Percentiles rank a stretch among this genome's conserved stretches.
Evolutionary conservation across 805 yeast genomes (phyloP).

Genomic region (Starmerella lactis-condensi): DNA sequence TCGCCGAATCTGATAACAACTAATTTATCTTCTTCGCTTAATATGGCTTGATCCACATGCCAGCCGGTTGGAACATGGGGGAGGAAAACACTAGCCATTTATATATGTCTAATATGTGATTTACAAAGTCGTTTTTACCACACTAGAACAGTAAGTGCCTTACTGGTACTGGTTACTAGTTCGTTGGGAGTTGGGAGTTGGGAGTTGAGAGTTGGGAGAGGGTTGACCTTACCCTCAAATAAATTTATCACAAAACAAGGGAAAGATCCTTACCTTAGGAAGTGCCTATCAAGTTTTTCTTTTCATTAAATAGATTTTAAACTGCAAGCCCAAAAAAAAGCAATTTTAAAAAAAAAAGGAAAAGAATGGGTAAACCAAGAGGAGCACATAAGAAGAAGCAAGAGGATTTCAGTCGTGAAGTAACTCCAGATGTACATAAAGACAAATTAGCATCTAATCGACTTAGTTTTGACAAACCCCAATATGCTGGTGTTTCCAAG

Average conservation of each 20-base stretch:
- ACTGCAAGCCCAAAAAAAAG: too few relatives aligned
- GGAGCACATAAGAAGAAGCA: conserved; percentile 5
- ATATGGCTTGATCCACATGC: conserved; percentile 96
- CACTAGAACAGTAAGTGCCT: too few relatives aligned
- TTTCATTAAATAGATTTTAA: too few relatives aligned
- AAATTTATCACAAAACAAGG: too few relatives aligned
- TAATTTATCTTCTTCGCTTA: conserved; percentile 67
- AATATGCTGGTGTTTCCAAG: conserved; percentile 16
- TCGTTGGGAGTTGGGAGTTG: too few relatives aligned
- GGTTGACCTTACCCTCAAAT: too few relatives aligned
- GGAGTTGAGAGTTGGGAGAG: too few relatives aligned
- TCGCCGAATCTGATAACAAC: conserved; percentile 81
- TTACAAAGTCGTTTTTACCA: conserved; percentile 4
- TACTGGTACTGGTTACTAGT: too few relatives aligned
- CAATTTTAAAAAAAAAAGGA: too few relatives aligned
- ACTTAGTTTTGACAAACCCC: conserved; percentile 14
- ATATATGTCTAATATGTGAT: background rate
- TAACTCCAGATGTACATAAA: conserved; percentile 16
- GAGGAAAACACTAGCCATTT: conserved; percentile 64
- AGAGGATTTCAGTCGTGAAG: conserved; percentile 12
- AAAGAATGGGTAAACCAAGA: conserved; percentile 16
- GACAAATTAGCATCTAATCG: conserved; percentile 16
- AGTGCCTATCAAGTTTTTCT: too few relatives aligned
- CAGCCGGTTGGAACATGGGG: conserved; percentile 73
- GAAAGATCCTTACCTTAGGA: too few relatives aligned